phyloP scores from a whole-genome alignment of 2,329 filamentous ascomycete species.

The Arthrobotrys sphaeroides region DNA sequence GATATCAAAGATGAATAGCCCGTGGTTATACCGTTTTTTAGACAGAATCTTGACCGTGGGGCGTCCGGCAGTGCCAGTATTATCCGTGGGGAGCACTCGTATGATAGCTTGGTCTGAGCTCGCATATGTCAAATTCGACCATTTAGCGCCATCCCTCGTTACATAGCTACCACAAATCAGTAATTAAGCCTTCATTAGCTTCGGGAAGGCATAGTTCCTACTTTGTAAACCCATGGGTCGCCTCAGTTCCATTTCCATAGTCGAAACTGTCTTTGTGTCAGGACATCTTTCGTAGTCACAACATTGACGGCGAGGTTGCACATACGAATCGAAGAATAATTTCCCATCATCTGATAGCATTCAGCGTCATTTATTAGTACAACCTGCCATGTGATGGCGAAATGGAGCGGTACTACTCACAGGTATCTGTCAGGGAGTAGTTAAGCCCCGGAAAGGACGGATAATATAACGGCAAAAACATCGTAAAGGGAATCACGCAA shows the following conservation, averaged over 20 bases:
- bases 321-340: background rate
- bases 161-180: conserved; percentile 15
- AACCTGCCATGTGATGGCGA: too few species aligned
- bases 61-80: conserved; percentile 25
- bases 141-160: conserved; percentile 23
- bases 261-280: too few species aligned
- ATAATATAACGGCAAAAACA: conserved; percentile 1
- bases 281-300: too few species aligned
- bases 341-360: background rate
- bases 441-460: conserved; percentile 10
- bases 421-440: conserved; percentile 7
- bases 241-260: conserved; percentile 36
- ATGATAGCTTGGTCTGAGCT: conserved; percentile 11
- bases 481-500: conserved; percentile 6
- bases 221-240: conserved; percentile 40
- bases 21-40: conserved; percentile 71
- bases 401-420: background rate
- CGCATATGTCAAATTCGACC: conserved; percentile 37
- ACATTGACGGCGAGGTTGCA: too few species aligned
- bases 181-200: background rate
- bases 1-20: conserved; percentile 76
- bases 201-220: background rate
- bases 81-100: conserved; percentile 6
- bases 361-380: background rate
- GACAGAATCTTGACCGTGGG: conserved; percentile 75